phyloP scores from a whole-genome alignment of 1,284 basidiomycete genomes.

The Papiliotrema laurentii region DNA sequence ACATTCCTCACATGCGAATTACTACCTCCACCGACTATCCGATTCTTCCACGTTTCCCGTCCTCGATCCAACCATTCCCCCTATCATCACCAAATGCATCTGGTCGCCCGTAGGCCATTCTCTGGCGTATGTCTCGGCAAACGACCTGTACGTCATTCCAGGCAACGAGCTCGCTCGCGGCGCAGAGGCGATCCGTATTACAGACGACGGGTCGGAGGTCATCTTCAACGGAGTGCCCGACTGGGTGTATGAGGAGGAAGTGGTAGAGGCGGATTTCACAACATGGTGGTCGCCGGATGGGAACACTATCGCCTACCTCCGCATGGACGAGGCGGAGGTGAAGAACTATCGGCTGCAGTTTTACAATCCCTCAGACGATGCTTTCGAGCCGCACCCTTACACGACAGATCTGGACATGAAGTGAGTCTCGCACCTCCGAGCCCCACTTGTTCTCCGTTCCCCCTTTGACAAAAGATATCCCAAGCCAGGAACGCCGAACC shows the following conservation, averaged over 20 bases:
- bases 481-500: constrained; percentile 82
- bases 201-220: constrained; percentile 71
- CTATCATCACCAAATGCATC: constrained; percentile 67
- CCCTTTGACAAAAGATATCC: constrained; percentile 41
- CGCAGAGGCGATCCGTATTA: constrained; percentile 60
- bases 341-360: constrained; percentile 81
- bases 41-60: constrained; percentile 65
- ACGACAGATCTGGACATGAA: constrained; percentile 72
- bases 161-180: constrained; percentile 26
- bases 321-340: constrained; percentile 82
- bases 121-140: constrained; percentile 74
- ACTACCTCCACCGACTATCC: constrained; percentile 71
- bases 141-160: constrained; percentile 77
- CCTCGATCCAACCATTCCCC: constrained; percentile 56
- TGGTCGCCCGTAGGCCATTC: constrained; percentile 79
- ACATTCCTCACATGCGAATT: constrained; percentile 79
- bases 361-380: constrained; percentile 75
- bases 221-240: constrained; percentile 93
- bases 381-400: constrained; percentile 70
- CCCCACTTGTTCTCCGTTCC: neutral
- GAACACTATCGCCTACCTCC: constrained; percentile 73
- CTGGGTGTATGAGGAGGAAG: constrained; percentile 96
- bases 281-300: constrained; percentile 91
- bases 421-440: constrained; percentile 43
- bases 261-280: constrained; percentile 67